A percentile compares a stretch with the other conserved stretches of the same genome.
phyloP scores from a whole-genome alignment of 2,329 filamentous ascomycete genomes.

The Seiridium unicorne region DNA sequence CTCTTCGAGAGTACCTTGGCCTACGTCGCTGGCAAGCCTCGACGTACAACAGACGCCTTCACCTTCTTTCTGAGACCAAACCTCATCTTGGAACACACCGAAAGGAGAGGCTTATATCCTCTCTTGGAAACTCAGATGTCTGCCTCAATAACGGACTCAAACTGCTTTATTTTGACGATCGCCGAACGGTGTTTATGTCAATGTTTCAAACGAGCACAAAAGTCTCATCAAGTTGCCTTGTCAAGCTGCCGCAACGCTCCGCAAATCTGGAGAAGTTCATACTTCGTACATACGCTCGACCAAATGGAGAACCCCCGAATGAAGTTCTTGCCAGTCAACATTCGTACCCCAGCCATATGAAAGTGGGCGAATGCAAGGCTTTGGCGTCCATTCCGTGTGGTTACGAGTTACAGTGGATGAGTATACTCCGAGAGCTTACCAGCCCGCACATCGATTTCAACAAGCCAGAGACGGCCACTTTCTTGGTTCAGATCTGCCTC shows the following conservation, averaged over 20 bases:
- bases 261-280: neutral
- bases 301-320: neutral
- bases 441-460: constrained; percentile 1
- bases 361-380: neutral
- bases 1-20: neutral
- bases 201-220: neutral
- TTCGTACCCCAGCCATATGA: neutral
- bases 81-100: neutral
- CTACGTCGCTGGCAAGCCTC: neutral
- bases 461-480: constrained; percentile 1
- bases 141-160: neutral
- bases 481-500: neutral
- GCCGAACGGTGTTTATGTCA: neutral
- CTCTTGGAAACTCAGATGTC: neutral
- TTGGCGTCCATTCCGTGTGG: neutral
- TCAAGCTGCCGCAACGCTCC: neutral
- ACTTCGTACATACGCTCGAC: neutral
- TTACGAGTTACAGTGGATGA: neutral
- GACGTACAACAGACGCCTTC: neutral
- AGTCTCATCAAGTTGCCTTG: neutral
- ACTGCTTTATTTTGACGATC: neutral
- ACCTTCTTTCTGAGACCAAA: neutral
- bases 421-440: neutral
- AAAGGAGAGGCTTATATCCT: neutral
- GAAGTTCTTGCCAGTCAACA: neutral